Conservation (phyloP, 331 rosid genomes). For the Malus hybrid region DNA sequence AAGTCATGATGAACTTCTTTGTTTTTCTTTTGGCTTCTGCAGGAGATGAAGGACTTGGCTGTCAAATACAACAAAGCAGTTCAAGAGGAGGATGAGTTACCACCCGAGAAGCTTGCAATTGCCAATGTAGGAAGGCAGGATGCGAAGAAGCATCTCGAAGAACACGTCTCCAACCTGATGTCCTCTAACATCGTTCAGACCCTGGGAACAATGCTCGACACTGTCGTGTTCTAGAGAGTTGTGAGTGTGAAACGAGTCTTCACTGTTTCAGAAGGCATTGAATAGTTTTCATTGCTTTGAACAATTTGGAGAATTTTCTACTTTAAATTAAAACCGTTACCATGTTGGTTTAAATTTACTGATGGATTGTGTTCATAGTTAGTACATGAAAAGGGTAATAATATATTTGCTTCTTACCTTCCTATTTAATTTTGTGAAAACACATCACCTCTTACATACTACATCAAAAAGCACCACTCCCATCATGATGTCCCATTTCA, state of each 20-base stretch:
- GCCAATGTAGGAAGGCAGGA: constrained; percentile 98
- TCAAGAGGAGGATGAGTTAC: constrained; percentile 93
- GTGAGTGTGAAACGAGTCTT: not conserved
- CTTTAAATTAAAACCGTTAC: not conserved
- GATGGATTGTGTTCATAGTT: not conserved
- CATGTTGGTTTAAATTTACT: not conserved
- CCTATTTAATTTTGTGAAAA: too few relatives aligned
- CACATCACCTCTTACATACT: too few relatives aligned
- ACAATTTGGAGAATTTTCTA: not conserved
- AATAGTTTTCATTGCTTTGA: not conserved
- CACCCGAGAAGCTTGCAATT: constrained; percentile 92
- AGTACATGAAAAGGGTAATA: too few relatives aligned
- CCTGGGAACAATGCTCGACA: constrained; percentile 91
- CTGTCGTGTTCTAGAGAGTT: constrained; percentile 68
- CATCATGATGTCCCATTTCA: rapidly evolving
- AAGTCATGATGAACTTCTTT: not conserved
- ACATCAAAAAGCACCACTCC: too few relatives aligned
- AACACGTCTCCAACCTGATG: constrained; percentile 89
- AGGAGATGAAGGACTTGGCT: constrained; percentile 90
- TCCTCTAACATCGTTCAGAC: constrained; percentile 94
- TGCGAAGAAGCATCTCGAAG: constrained; percentile 96
- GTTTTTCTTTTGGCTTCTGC: not conserved
- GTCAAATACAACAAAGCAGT: constrained; percentile 88
- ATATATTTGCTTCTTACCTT: too few relatives aligned
- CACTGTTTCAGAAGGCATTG: too few relatives aligned